These are phyloP conservation scores for Collybiopsis luxurians DNA, from an alignment of 768 basidiomycete species.

Conservation along the genomic window DNA sequence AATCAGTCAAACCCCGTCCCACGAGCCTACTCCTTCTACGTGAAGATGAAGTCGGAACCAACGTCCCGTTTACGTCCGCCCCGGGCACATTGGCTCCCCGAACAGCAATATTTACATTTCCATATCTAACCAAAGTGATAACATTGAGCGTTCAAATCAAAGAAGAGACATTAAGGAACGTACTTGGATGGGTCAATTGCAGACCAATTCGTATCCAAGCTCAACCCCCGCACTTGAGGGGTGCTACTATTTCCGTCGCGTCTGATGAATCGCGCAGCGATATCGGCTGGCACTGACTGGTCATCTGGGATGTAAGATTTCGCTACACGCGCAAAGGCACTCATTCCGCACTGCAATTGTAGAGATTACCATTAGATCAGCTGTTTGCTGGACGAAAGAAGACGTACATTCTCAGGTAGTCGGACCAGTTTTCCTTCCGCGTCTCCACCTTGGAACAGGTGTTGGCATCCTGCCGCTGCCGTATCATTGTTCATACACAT, in stretches of 20 bases:
- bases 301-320: constrained; percentile 33
- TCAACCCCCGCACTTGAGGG: constrained; percentile 30
- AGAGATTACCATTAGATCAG: neutral
- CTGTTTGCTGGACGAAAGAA: neutral
- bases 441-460: constrained; percentile 25
- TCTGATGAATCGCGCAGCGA: constrained; percentile 20
- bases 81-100: constrained; percentile 21
- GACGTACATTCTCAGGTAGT: constrained; percentile 28
- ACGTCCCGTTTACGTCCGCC: constrained; percentile 14
- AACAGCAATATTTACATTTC: constrained; percentile 21
- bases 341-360: constrained; percentile 14
- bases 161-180: neutral
- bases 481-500: constrained; percentile 20
- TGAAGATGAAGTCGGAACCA: constrained; percentile 11
- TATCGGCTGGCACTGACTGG: constrained; percentile 28
- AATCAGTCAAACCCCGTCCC: constrained; percentile 24
- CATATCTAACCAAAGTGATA: constrained; percentile 7
- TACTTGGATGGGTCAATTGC: constrained; percentile 19
- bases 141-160: neutral
- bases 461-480: constrained; percentile 23
- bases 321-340: constrained; percentile 24
- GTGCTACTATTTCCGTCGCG: constrained; percentile 16
- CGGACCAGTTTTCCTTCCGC: constrained; percentile 32
- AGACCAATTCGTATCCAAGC: constrained; percentile 30
- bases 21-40: constrained; percentile 12